A percentile compares a stretch with the other conserved stretches of the same genome.
Conservation (phyloP, 345 rosid genomes). For the Populus euphratica region DNA sequence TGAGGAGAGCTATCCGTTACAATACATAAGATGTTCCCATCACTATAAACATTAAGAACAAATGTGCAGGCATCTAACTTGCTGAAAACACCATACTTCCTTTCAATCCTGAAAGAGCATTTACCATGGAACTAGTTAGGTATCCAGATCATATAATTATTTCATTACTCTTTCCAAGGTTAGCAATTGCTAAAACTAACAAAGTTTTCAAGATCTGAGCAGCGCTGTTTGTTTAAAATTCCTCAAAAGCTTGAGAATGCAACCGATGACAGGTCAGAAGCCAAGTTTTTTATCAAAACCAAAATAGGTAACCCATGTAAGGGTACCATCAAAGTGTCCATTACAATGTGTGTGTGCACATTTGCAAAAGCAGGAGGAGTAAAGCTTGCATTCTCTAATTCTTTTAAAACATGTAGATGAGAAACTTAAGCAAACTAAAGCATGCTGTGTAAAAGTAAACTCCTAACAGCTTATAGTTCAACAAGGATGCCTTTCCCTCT, state of each 20-base stretch:
- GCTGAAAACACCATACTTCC: slow-evolving; percentile 86
- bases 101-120: slow-evolving; percentile 57
- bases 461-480: background rate
- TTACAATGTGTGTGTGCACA: background rate
- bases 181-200: background rate
- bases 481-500: background rate
- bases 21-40: slow-evolving; percentile 79
- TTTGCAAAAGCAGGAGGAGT: background rate
- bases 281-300: background rate
- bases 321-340: background rate
- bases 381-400: background rate
- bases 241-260: background rate
- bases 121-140: background rate
- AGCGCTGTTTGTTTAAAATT: background rate
- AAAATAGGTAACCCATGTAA: background rate
- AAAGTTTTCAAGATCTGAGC: background rate
- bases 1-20: slow-evolving; percentile 96
- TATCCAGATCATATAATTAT: background rate
- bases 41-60: slow-evolving; percentile 74
- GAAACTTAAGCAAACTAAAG: background rate
- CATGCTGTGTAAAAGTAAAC: background rate
- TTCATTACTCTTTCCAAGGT: background rate
- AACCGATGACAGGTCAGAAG: background rate
- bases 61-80: slow-evolving; percentile 90
- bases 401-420: background rate